These are phyloP conservation scores for Capsella bursapastoris DNA, from an alignment of 345 rosid species.

Conservation along the genomic window DNA sequence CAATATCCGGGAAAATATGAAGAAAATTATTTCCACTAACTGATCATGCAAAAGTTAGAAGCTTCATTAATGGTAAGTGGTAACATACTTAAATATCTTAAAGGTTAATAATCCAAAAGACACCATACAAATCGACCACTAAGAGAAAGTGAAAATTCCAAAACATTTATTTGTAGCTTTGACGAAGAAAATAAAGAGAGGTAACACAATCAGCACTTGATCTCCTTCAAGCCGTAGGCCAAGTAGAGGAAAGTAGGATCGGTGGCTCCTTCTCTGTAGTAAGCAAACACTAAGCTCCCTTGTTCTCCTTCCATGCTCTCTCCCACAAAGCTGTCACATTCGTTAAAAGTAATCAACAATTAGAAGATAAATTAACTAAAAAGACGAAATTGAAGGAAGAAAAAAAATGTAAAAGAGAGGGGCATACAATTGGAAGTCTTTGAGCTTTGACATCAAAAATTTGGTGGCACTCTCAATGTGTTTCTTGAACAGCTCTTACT, in stretches of 20 bases:
- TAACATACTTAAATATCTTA: background rate
- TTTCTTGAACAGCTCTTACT: conserved; percentile 69
- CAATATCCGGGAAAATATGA: no score
- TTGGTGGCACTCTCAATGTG: conserved; percentile 83
- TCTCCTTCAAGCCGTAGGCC: conserved; percentile 73
- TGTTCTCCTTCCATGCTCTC: conserved; percentile 86
- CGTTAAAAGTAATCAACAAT: background rate
- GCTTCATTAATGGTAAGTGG: background rate
- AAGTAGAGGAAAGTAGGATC: conserved; percentile 90
- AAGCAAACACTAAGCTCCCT: conserved; percentile 70
- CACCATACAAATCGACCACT: background rate
- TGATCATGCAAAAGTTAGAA: background rate
- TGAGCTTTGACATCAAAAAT: conserved; percentile 69
- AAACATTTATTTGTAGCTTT: background rate
- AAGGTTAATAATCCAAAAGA: background rate
- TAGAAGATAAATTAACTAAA: background rate
- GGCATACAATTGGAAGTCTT: conserved; percentile 79
- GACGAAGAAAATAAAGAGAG: background rate
- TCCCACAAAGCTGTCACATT: conserved; percentile 73
- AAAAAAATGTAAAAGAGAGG: background rate
- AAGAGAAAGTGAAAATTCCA: background rate
- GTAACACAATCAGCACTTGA: conserved; percentile 60
- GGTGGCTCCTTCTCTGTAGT: conserved; percentile 77
- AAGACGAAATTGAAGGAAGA: background rate
- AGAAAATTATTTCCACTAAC: no score